phyloP scores from a whole-genome alignment of 768 basidiomycete genomes.

The Leucocoprinus leucothites region DNA sequence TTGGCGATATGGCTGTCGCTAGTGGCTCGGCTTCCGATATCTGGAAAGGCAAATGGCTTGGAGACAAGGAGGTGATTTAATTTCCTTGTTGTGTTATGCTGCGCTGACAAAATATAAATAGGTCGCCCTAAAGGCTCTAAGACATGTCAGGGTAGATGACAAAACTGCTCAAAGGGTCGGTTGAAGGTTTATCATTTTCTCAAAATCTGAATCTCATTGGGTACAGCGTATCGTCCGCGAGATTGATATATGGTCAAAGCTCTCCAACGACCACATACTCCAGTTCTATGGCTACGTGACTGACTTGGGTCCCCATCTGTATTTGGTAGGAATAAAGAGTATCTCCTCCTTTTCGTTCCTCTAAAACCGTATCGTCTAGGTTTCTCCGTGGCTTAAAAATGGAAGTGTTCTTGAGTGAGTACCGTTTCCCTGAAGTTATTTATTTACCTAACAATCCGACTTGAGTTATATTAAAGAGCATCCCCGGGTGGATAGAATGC shows the following conservation, averaged over 20 bases:
- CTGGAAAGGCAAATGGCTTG: slow-evolving; percentile 54
- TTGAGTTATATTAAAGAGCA: background rate
- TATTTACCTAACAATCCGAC: background rate
- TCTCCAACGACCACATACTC: background rate
- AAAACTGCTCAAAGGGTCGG: background rate
- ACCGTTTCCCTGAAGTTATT: background rate
- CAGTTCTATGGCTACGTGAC: background rate
- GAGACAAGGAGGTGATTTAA: slow-evolving; percentile 43
- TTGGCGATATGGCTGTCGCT: slow-evolving; percentile 35
- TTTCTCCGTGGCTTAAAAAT: slow-evolving; percentile 2
- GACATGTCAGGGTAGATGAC: background rate
- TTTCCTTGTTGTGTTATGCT: background rate
- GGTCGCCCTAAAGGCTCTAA: slow-evolving; percentile 1
- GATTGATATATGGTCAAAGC: slow-evolving; percentile 3
- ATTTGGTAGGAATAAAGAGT: background rate
- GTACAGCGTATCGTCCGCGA: background rate
- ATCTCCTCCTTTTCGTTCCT: background rate
- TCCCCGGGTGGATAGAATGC: background rate
- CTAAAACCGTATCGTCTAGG: background rate
- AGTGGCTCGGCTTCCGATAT: slow-evolving; percentile 57
- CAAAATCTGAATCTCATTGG: background rate
- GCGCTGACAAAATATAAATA: background rate
- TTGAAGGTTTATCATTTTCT: background rate
- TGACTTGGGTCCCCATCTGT: background rate
- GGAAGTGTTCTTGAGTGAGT: background rate